These are phyloP conservation scores for Fusarium sterilihyphosum DNA, from an alignment of 2,329 filamentous ascomycete genomes.

Conservation along the genomic window DNA sequence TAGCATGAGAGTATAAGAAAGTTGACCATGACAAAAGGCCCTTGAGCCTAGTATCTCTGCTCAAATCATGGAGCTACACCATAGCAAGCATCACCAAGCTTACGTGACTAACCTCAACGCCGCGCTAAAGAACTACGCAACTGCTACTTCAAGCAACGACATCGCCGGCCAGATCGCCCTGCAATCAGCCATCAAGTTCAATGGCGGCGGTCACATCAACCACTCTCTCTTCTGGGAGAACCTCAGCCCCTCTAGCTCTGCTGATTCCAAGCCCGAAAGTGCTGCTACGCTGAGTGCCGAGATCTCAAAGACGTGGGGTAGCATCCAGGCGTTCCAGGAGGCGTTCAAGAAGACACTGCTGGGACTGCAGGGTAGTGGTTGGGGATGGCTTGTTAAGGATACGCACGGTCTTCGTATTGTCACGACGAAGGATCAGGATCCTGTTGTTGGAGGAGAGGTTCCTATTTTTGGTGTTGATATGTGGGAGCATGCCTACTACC, in stretches of 20 bases:
- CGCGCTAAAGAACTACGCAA: slow-evolving; percentile 68
- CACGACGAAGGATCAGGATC: slow-evolving; percentile 89
- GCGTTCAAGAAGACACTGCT: slow-evolving; percentile 73
- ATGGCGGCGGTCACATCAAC: slow-evolving; percentile 93
- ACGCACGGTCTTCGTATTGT: slow-evolving; percentile 71
- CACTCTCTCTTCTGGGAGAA: slow-evolving; percentile 94
- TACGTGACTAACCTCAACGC: slow-evolving; percentile 82
- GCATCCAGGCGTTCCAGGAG: slow-evolving; percentile 70
- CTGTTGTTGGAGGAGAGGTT: slow-evolving; percentile 70
- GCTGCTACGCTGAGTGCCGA: slow-evolving; percentile 69
- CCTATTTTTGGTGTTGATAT: slow-evolving; percentile 85
- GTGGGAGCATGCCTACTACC: slow-evolving; percentile 94
- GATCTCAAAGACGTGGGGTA: slow-evolving; percentile 75
- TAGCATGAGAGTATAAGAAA: neutral
- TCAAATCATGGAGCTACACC: slow-evolving; percentile 85
- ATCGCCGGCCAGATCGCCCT: slow-evolving; percentile 72
- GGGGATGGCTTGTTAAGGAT: slow-evolving; percentile 85
- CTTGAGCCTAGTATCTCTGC: slow-evolving; percentile 78
- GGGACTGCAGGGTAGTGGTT: slow-evolving; percentile 83
- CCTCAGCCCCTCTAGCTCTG: slow-evolving; percentile 68
- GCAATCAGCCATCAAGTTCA: slow-evolving; percentile 82
- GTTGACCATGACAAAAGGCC: slow-evolving; percentile 58
- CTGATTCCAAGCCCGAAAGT: slow-evolving; percentile 64
- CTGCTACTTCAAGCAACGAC: slow-evolving; percentile 65
- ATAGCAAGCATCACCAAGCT: slow-evolving; percentile 81